Evolutionary conservation across 371 early-diverging fungal genomes (phyloP).

Genomic region (Mortierella polycephala): DNA sequence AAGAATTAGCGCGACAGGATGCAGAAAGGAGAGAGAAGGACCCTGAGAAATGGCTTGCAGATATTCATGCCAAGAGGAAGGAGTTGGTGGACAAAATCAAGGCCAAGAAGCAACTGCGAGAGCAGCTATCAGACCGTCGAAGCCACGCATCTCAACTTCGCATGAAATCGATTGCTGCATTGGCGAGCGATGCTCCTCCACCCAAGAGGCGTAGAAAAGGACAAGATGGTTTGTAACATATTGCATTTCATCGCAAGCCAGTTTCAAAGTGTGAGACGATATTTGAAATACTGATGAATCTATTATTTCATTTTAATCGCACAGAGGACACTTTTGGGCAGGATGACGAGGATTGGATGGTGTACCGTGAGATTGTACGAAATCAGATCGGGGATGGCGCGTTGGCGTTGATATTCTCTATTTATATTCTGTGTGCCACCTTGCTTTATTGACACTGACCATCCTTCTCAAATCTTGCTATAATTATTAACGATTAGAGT

Average conservation of each 20-base stretch:
- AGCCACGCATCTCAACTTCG: constrained; percentile 87
- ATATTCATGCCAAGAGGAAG: constrained; percentile 71
- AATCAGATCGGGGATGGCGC: background rate
- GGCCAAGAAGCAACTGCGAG: constrained; percentile 69
- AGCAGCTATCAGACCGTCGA: constrained; percentile 85
- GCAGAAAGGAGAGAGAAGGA: constrained; percentile 76
- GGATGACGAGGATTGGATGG: constrained; percentile 93
- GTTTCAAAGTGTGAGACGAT: background rate
- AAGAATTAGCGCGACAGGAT: constrained; percentile 74
- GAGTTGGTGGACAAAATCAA: constrained; percentile 72
- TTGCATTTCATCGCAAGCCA: background rate
- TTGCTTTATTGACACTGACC: background rate
- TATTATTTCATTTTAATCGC: background rate
- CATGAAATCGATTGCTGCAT: constrained; percentile 85
- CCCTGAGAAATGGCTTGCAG: constrained; percentile 79
- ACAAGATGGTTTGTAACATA: constrained; percentile 59
- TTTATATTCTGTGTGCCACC: no score
- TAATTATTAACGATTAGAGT: constrained; percentile 59
- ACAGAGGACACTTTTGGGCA: constrained; percentile 91
- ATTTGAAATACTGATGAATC: no score
- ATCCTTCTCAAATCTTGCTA: background rate
- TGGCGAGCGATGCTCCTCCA: constrained; percentile 73
- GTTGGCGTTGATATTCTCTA: no score
- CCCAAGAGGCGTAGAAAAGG: constrained; percentile 68
- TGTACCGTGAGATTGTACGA: constrained; percentile 88